Evolutionary conservation across 2,329 filamentous ascomycete species (phyloP).

Genomic region (Aspergillus fumigatus): DNA sequence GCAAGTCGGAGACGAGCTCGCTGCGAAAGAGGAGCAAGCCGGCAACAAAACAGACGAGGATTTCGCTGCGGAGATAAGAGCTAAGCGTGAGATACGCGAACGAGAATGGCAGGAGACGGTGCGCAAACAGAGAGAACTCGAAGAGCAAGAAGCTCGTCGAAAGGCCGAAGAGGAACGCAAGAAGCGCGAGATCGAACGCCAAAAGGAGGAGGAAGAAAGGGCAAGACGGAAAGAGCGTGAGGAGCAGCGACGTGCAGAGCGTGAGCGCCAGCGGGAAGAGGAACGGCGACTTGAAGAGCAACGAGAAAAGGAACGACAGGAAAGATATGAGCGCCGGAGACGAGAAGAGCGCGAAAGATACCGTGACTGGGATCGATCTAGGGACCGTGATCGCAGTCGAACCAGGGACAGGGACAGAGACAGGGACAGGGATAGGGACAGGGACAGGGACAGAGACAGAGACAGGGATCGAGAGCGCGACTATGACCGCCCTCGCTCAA

Average conservation of each 20-base stretch:
- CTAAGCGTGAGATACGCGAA: slow-evolving; percentile 49
- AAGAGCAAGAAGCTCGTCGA: slow-evolving; percentile 38
- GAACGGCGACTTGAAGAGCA: slow-evolving; percentile 52
- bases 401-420: slow-evolving; percentile 29
- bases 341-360: slow-evolving; percentile 45
- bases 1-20: slow-evolving; percentile 56
- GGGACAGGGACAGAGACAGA: slow-evolving; percentile 25
- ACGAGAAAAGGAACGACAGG: slow-evolving; percentile 47
- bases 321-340: slow-evolving; percentile 41
- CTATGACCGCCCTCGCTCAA: slow-evolving; percentile 29
- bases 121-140: slow-evolving; percentile 49
- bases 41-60: slow-evolving; percentile 59
- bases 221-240: slow-evolving; percentile 49
- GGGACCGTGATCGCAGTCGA: slow-evolving; percentile 33
- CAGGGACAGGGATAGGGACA: slow-evolving; percentile 18
- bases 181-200: slow-evolving; percentile 40
- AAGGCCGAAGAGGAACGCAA: slow-evolving; percentile 41
- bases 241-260: slow-evolving; percentile 46
- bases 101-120: slow-evolving; percentile 46
- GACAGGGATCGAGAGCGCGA: slow-evolving; percentile 22
- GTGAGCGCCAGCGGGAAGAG: slow-evolving; percentile 49
- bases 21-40: slow-evolving; percentile 49
- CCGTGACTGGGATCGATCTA: slow-evolving; percentile 33
- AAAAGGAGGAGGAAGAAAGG: slow-evolving; percentile 43
- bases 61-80: slow-evolving; percentile 52